Evolutionary conservation across 2,329 filamentous ascomycete species (phyloP).

Genomic region (Botrytis squamosa): DNA sequence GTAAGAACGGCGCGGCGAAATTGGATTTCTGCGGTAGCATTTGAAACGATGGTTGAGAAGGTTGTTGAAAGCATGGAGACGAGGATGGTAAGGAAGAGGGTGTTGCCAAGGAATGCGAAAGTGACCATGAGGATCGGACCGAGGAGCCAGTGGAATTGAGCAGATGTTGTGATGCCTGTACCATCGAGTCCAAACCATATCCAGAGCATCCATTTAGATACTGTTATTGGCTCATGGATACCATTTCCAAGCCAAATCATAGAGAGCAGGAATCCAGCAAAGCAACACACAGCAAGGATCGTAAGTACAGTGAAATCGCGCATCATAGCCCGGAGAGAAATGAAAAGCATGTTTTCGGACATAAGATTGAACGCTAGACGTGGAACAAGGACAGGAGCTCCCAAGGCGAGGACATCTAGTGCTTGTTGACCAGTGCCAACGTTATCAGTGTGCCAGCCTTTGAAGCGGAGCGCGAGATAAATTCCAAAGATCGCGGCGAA

Average conservation of each 20-base stretch:
- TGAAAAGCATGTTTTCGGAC: constrained; percentile 80
- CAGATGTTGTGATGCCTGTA: constrained; percentile 51
- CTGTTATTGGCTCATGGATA: constrained; percentile 61
- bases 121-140: constrained; percentile 78
- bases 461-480: constrained; percentile 67
- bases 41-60: constrained; percentile 73
- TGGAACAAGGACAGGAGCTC: constrained; percentile 73
- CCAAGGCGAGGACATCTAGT: constrained; percentile 76
- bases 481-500: constrained; percentile 70
- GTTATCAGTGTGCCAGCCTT: constrained; percentile 55
- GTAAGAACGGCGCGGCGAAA: constrained; percentile 79
- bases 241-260: constrained; percentile 75
- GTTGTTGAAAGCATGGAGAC: constrained; percentile 86
- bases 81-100: constrained; percentile 82
- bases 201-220: constrained; percentile 89
- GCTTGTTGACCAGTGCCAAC: constrained; percentile 60
- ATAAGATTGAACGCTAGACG: constrained; percentile 79
- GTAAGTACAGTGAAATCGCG: constrained; percentile 79
- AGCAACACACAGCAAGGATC: constrained; percentile 76
- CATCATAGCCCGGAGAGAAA: constrained; percentile 82
- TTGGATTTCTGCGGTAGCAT: constrained; percentile 79
- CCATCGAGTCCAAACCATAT: constrained; percentile 88
- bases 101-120: constrained; percentile 84
- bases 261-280: constrained; percentile 76
- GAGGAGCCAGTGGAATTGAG: constrained; percentile 75